Evolutionary conservation across 495 filamentous ascomycete genomes (phyloP), one percentile per base, ranked within the genome.

Genomic region (Penicillium samsonianum): DNA sequence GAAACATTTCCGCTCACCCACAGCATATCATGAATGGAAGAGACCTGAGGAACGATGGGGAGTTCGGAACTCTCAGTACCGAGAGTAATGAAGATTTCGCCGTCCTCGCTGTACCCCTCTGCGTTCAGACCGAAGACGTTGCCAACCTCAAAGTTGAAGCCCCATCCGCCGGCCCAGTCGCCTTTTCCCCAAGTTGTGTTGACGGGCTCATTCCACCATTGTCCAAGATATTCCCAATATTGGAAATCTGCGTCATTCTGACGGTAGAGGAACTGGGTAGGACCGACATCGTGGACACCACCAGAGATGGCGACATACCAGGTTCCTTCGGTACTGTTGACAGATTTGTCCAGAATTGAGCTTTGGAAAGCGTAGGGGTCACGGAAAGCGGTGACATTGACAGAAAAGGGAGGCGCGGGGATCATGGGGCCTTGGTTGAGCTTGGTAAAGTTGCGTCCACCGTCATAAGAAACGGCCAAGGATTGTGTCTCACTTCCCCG

Each of bases 101-200:
- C 64, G 0, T 58, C 40, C 8, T 31, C 26, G 41, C 57, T 60
- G 41, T 66, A 63, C 4, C 60, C 64, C 17, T 66, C 47, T 10
- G 50, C 42, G 22, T 60, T 50, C 17, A 66, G 50, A 23, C 19
- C 26, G 54, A 63, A 58, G 45, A 58, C 20, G 30, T 66, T 66
- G 31, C 47, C 64, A 19, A 49, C 49, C 42, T 66, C 64, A 41
- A 60, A 66, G 52, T 66, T 66, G 60, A 60, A 66, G 6, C 64
- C 64, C 53, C 53, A 66, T 2, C 60, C 47, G 0, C 58, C 58
- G 10, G 64, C 60, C 64, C 64, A 66, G 28, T 52, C 52, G 23
- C 64, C 64, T n/a, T 61, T 52, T 0, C 64, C 64, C 64, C 64
- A 66, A 40, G 59, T 66, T 2, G 57, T 50, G 38, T 66, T 66